Evolutionary conservation across 2,329 filamentous ascomycete species (phyloP), one percentile per base, ranked within the genome.

Genomic region (Arthrobotrys entomopaga): DNA sequence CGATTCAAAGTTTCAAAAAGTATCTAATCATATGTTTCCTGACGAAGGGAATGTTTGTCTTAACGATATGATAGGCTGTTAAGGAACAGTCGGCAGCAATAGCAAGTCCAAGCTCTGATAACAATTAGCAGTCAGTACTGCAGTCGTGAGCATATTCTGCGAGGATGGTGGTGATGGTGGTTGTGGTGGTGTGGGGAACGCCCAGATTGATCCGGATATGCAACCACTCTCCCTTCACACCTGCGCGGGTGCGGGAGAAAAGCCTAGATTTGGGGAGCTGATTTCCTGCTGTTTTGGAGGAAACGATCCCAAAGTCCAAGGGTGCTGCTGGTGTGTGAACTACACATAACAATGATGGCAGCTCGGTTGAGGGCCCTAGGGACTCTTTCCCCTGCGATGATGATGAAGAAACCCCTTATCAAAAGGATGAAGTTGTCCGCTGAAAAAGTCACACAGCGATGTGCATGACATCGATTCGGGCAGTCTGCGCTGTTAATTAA

Each of bases 161-260:
- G 19, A 15, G 11, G 2, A 8, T 24, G 54, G 20, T 48, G 40
- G 19, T 59, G 24, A 22, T 29, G 24, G 24, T 42, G n/a, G 19
- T 22, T 29, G 34, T 63, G 70, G 57, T 66, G 70, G 70, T 67
- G 70, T 74, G 70, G 57, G 69, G 69, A 19, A 46, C 42, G 48
- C 60, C 67, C 56, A 42, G 52, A 73, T 74, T 61, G 63, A 67
- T 61, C 57, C 70, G 63, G 70, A 67, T 74, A 74, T 74, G 70
- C 70, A 66, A 74, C 63, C 63, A 50, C 56, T 66, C 63, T 59
- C 48, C 70, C 29, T 34, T 34, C 29, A 34, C 67, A 73, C 40
- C 54, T 74, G 70, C 70, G 70, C 70, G 70, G 70, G 70, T 67
- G 63, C 70, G 70, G 70, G 70, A 74, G 63, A 64, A 67, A 74